Evolutionary conservation across 768 basidiomycete genomes (phyloP).

Genomic region (Hypsizygus marmoreus): DNA sequence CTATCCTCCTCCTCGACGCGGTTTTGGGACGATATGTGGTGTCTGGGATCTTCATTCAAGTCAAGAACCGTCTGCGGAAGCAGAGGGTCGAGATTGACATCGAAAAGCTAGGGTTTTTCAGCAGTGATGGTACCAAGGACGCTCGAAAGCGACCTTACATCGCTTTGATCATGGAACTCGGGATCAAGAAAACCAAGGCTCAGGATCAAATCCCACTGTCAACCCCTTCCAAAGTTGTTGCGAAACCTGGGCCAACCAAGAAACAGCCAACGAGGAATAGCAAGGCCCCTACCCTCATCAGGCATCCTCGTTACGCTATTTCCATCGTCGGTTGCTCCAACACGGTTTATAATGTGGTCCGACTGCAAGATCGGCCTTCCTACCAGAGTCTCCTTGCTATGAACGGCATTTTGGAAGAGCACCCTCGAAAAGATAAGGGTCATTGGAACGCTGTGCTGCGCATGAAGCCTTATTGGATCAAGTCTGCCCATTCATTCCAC

Average conservation of each 20-base stretch:
- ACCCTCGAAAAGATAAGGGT: no score
- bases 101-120: slow-evolving; percentile 5
- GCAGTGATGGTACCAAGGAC: background rate
- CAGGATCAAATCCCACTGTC: background rate
- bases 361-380: no score
- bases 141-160: slow-evolving; percentile 6
- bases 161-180: slow-evolving; percentile 7
- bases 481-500: no score
- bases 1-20: slow-evolving; percentile 32
- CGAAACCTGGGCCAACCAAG: background rate
- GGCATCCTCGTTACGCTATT: no score
- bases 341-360: no score
- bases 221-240: background rate
- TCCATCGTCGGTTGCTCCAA: no score
- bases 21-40: slow-evolving; percentile 30
- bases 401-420: no score
- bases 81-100: slow-evolving; percentile 2
- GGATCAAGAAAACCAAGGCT: background rate
- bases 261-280: background rate
- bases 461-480: no score
- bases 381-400: no score
- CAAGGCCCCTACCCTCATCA: no score
- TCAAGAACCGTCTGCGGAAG: background rate
- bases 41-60: background rate
- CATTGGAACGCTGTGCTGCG: no score